Evolutionary conservation across 2,329 filamentous ascomycete species (phyloP).

Genomic region (Cordyceps cicadae): DNA sequence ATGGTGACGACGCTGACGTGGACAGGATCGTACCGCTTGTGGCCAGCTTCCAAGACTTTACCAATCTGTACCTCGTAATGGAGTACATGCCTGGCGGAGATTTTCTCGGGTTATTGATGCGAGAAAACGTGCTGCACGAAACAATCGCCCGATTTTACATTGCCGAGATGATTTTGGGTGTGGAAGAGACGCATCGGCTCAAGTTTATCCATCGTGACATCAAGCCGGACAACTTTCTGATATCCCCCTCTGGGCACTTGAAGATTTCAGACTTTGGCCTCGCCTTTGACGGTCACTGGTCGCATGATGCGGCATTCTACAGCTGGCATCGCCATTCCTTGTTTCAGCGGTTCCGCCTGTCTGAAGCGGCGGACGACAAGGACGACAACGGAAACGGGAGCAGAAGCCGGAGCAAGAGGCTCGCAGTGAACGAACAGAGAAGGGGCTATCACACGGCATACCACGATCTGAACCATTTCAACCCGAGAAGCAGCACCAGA

Average conservation of each 20-base stretch:
- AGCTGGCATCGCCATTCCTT: conserved; percentile 73
- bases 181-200: conserved; percentile 84
- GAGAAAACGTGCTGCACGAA: conserved; percentile 76
- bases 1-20: not conserved
- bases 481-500: conserved; percentile 49
- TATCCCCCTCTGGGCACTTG: conserved; percentile 77
- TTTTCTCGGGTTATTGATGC: conserved; percentile 78
- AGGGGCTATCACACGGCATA: conserved; percentile 22
- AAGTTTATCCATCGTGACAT: conserved; percentile 91
- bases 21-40: conserved; percentile 75
- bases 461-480: conserved; percentile 32
- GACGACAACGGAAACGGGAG: conserved; percentile 48
- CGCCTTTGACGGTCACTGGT: conserved; percentile 92
- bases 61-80: conserved; percentile 88
- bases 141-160: conserved; percentile 75
- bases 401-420: conserved; percentile 25
- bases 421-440: conserved; percentile 23
- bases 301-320: conserved; percentile 81
- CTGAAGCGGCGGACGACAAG: conserved; percentile 63
- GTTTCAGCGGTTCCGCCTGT: conserved; percentile 65
- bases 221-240: conserved; percentile 95
- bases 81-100: conserved; percentile 97
- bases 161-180: conserved; percentile 90
- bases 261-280: conserved; percentile 97
- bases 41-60: conserved; percentile 78